A percentile compares a stretch with the other conserved stretches of the same genome.
Conservation (phyloP, 2,329 filamentous ascomycete genomes). For the Trichoderma polysporum region DNA sequence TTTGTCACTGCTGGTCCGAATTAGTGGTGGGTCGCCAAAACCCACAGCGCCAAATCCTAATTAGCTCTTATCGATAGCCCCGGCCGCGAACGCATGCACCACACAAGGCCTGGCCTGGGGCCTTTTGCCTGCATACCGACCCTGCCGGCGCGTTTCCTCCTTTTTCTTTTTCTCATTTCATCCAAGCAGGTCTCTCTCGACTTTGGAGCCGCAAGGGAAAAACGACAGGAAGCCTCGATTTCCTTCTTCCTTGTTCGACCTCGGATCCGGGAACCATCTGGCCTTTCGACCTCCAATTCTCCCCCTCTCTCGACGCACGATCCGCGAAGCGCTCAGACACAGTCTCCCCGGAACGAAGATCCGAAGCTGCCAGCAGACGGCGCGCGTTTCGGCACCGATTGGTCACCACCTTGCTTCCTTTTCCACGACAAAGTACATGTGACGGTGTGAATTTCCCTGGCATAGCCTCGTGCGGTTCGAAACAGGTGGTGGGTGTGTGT, state of each 20-base stretch:
- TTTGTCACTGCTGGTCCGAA: not conserved
- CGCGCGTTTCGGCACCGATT: slow-evolving; percentile 9
- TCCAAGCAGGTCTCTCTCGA: not conserved
- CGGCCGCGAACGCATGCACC: not conserved
- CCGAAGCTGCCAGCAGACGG: slow-evolving; percentile 1
- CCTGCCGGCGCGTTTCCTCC: slow-evolving; percentile 16
- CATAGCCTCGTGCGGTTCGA: not conserved
- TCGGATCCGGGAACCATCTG: not conserved
- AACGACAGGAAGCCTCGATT: not conserved
- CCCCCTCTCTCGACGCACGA: not conserved
- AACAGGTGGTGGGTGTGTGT: slow-evolving; percentile 6
- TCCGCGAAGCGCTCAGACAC: not conserved
- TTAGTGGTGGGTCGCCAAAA: slow-evolving; percentile 4
- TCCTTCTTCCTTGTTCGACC: not conserved
- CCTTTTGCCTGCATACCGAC: slow-evolving; percentile 18
- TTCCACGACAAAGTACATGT: not conserved
- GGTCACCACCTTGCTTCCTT: not conserved
- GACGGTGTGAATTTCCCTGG: not conserved
- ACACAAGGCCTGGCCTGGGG: not conserved
- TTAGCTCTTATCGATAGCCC: slow-evolving; percentile 20
- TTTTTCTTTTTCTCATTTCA: not conserved
- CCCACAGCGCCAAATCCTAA: not conserved
- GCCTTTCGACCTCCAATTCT: not conserved
- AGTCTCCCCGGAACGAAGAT: not conserved
- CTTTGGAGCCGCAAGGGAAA: not conserved